Evolutionary conservation across 2,329 filamentous ascomycete genomes (phyloP).

Genomic region (Annulohypoxylon truncatum): DNA sequence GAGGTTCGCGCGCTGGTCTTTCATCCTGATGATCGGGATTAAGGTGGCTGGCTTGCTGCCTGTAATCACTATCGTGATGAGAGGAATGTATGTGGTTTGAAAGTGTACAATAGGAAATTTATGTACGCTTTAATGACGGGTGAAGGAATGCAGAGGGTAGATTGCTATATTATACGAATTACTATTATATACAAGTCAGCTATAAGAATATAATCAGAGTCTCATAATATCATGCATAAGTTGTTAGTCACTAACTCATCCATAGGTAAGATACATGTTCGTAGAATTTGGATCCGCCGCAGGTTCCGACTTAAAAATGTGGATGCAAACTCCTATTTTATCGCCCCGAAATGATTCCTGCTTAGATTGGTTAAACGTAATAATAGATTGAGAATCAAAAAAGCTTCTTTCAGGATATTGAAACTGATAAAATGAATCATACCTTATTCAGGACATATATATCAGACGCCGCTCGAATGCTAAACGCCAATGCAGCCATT

Average conservation of each 20-base stretch:
- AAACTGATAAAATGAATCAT: not conserved
- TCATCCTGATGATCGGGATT: constrained; percentile 55
- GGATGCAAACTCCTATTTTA: not conserved
- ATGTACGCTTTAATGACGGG: constrained; percentile 5
- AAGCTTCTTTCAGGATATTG: not conserved
- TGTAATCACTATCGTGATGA: too few relatives aligned
- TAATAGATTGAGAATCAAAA: not conserved
- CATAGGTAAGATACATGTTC: too few relatives aligned
- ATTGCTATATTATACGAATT: constrained; percentile 27
- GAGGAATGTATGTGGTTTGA: not conserved
- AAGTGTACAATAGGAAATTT: not conserved
- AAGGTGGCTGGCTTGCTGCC: not conserved
- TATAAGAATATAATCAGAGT: too few relatives aligned
- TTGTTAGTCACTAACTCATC: too few relatives aligned
- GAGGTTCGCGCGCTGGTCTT: constrained; percentile 68
- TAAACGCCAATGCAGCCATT: constrained; percentile 7
- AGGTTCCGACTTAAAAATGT: not conserved
- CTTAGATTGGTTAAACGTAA: too few relatives aligned
- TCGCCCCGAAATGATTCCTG: too few relatives aligned
- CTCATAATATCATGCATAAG: too few relatives aligned
- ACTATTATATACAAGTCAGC: not conserved
- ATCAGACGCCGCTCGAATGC: constrained; percentile 17
- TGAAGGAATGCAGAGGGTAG: constrained; percentile 22
- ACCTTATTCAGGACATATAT: not conserved
- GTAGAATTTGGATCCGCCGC: too few relatives aligned